Evolutionary conservation across 495 filamentous ascomycete genomes (phyloP), one percentile per base, ranked within the genome.

Genomic region (Podospora pseudocomata): DNA sequence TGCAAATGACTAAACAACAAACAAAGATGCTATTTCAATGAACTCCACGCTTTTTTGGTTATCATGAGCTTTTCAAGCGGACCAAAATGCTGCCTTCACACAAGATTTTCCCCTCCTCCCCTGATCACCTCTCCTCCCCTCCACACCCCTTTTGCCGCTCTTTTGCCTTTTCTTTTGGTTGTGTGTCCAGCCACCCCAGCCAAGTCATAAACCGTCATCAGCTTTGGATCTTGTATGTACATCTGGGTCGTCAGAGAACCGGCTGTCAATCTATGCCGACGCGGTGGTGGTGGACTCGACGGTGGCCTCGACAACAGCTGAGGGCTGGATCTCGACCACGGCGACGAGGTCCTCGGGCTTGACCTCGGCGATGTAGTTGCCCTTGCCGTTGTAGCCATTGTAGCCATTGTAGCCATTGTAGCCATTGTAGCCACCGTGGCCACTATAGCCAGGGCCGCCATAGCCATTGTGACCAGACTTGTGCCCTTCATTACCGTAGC

Each of bases 281-380:
- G 9, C 39, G 9, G 39, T 49, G 39, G 39, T 49, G 9, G 39
- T 3, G 5, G 39, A 5, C 39, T 49, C 39, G 39, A 2, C 13
- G 15, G 39, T 11, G 30, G n/a, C 55, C 30, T 44, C 18, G 28
- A 32, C 27, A 39, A 32, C 60, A 18, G 26, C 60, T 18, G 4
- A 6, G 20, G 26, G 60, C 60, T 23, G 20, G 6, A 3, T 7
- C 30, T 63, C 60, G 60, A 34, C 60, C 13, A 28, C 60, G 16
- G 20, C 26, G 23, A 34, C 15, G 30, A 63, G 7, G 26, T 13
- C 32, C 23, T 34, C 61, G 32, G 30, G 27, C 5, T 19, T 9
- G 34, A 19, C 27, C n/a, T 44, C 27, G n/a, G 32, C 61, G n/a
- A 32, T 23, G 61, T 63, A 66, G 53, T 56, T 39, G 30, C 23